Evolutionary conservation across 225 moss, liverwort and hornwort species (phyloP).

Genomic region (Sphagnum tenellum): DNA sequence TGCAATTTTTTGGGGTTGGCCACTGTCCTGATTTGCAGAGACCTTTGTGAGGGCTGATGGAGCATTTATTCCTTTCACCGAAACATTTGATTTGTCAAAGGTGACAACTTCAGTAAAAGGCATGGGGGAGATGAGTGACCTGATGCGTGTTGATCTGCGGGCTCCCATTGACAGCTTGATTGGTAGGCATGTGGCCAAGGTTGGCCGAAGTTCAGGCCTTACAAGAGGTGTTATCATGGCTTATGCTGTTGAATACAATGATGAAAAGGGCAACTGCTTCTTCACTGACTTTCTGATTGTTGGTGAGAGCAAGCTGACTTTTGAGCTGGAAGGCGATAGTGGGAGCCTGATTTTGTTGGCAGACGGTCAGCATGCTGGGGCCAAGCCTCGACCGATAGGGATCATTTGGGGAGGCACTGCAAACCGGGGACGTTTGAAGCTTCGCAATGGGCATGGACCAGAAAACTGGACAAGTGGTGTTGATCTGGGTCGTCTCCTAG

Average conservation of each 20-base stretch:
- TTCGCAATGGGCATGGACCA: slow-evolving; percentile 16
- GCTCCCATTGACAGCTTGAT: slow-evolving; percentile 16
- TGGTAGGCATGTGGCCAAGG: slow-evolving; percentile 19
- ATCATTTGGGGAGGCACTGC: slow-evolving; percentile 27
- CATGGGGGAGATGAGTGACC: slow-evolving; percentile 20
- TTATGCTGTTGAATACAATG: slow-evolving; percentile 26
- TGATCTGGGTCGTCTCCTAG: slow-evolving; percentile 22
- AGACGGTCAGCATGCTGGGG: not conserved
- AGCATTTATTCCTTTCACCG: slow-evolving; percentile 20
- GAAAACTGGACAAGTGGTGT: slow-evolving; percentile 26
- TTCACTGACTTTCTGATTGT: slow-evolving; percentile 22
- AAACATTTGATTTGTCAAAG: slow-evolving; percentile 13
- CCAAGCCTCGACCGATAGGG: slow-evolving; percentile 16
- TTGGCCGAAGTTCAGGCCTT: slow-evolving; percentile 31
- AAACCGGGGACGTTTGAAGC: slow-evolving; percentile 21
- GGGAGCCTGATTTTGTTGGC: slow-evolving; percentile 21
- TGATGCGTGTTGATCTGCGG: slow-evolving; percentile 12
- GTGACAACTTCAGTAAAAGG: slow-evolving; percentile 15
- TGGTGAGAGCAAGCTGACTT: slow-evolving; percentile 19
- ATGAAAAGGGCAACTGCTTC: slow-evolving; percentile 15
- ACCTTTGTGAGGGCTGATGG: slow-evolving; percentile 28
- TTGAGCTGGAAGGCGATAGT: slow-evolving; percentile 24
- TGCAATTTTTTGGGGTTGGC: not conserved
- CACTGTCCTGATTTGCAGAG: slow-evolving; percentile 9
- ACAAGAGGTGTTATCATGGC: slow-evolving; percentile 21